Conservation (phyloP, 192 early-diverging fungal genomes). For the Coemansia sp. region DNA sequence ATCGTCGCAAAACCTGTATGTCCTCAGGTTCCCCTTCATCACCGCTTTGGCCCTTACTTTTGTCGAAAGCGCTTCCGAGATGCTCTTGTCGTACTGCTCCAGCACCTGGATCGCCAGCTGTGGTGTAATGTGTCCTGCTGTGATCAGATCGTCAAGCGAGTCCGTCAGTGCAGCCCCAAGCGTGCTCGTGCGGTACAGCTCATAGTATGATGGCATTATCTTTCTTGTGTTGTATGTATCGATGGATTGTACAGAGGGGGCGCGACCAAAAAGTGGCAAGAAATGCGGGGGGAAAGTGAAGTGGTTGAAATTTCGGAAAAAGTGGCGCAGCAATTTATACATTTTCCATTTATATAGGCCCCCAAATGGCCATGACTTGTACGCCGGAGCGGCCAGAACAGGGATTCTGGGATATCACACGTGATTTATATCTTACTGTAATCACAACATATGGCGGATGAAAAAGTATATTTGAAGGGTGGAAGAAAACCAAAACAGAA, state of each 20-base stretch:
- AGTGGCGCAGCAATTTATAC: conserved; percentile 6
- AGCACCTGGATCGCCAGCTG: conserved; percentile 92
- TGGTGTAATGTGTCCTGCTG: conserved; percentile 84
- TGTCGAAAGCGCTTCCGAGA: conserved; percentile 82
- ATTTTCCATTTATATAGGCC: conserved; percentile 3
- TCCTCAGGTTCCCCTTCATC: conserved; percentile 78
- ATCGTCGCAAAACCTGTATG: conserved; percentile 95
- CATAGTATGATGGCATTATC: conserved; percentile 64
- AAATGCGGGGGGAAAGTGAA: too few species aligned
- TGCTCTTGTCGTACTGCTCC: conserved; percentile 69
- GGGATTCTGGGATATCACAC: conserved; percentile 1
- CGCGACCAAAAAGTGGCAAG: neutral
- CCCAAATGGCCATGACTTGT: neutral
- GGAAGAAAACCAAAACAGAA: too few species aligned
- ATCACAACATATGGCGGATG: too few species aligned
- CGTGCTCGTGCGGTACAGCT: conserved; percentile 73
- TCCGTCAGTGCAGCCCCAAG: conserved; percentile 93
- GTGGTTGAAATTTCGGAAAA: too few species aligned
- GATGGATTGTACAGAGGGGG: neutral
- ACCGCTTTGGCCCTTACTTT: conserved; percentile 78
- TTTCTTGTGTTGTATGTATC: neutral
- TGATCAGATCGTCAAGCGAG: conserved; percentile 93
- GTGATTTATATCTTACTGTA: neutral
- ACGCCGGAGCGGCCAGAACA: neutral
- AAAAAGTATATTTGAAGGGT: too few species aligned